These are phyloP conservation scores for Croton setiger DNA, from an alignment of 441 rosid genomes.

Conservation along the genomic window DNA sequence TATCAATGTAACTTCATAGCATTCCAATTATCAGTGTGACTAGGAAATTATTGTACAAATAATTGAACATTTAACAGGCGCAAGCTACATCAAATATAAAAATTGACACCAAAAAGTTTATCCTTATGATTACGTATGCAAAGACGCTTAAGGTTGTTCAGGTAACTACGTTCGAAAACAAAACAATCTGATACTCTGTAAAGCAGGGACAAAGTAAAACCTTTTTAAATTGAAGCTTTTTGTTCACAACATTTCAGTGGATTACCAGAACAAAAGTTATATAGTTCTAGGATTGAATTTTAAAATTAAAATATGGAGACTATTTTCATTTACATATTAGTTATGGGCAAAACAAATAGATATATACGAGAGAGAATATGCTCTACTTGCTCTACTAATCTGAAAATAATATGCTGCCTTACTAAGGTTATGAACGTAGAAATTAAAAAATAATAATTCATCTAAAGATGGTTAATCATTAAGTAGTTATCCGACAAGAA, in stretches of 20 bases:
- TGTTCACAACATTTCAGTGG: background rate
- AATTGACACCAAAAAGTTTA: background rate
- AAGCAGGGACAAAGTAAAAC: background rate
- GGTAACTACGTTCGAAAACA: background rate
- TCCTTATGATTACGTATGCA: background rate
- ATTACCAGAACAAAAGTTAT: background rate
- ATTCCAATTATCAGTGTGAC: background rate
- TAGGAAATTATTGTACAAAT: background rate
- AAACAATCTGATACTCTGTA: background rate
- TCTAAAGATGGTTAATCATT: background rate
- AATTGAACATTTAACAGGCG: background rate
- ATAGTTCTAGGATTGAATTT: background rate
- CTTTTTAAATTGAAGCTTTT: background rate
- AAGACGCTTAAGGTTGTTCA: background rate
- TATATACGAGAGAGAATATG: background rate
- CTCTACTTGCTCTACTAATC: background rate
- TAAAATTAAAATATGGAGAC: background rate
- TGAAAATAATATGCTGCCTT: too few relatives aligned
- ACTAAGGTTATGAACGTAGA: background rate
- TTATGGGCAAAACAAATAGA: background rate
- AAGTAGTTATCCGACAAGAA: background rate
- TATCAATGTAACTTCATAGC: background rate
- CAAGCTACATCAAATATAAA: background rate
- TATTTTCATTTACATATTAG: background rate
- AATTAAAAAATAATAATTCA: background rate